Percentiles rank a stretch among this genome's conserved stretches.
These are phyloP conservation scores for Pseudonitzschia multiseries DNA, from an alignment of 108 stramenopile species.

Conservation along the genomic window DNA sequence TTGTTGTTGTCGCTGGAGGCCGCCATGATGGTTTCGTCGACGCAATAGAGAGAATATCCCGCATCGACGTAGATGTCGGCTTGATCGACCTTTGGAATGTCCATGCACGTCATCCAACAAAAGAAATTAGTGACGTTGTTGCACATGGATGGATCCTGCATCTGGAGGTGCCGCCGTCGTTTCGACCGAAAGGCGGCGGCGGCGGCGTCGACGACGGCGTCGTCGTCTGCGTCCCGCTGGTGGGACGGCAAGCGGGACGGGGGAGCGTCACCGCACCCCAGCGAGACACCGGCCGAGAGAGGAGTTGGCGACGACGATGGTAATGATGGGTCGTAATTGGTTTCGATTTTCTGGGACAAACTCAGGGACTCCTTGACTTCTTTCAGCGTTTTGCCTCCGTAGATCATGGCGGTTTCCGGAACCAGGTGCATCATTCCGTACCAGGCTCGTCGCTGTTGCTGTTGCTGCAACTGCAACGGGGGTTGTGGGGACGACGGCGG, in stretches of 20 bases:
- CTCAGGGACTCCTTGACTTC: not conserved
- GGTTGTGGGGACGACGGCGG: too few species aligned
- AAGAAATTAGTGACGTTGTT: constrained; percentile 80
- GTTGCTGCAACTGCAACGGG: not conserved
- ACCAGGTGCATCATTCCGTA: constrained; percentile 55
- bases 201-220: not conserved
- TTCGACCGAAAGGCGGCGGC: not conserved
- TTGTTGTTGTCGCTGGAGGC: constrained; percentile 30
- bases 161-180: constrained; percentile 50
- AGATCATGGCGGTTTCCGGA: constrained; percentile 49
- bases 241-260: not conserved
- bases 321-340: not conserved
- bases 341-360: not conserved
- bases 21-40: constrained; percentile 61
- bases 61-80: constrained; percentile 50
- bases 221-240: not conserved
- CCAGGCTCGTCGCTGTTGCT: constrained; percentile 3
- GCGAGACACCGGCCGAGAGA: constrained; percentile 31
- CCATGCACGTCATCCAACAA: constrained; percentile 80
- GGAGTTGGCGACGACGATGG: too few species aligned
- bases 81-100: constrained; percentile 58
- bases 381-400: constrained; percentile 10
- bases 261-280: constrained; percentile 40
- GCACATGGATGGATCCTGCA: constrained; percentile 54
- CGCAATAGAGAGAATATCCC: constrained; percentile 73